phyloP scores from a whole-genome alignment of 176 grass and related monocot genomes.

The Oryza rufipogon region DNA sequence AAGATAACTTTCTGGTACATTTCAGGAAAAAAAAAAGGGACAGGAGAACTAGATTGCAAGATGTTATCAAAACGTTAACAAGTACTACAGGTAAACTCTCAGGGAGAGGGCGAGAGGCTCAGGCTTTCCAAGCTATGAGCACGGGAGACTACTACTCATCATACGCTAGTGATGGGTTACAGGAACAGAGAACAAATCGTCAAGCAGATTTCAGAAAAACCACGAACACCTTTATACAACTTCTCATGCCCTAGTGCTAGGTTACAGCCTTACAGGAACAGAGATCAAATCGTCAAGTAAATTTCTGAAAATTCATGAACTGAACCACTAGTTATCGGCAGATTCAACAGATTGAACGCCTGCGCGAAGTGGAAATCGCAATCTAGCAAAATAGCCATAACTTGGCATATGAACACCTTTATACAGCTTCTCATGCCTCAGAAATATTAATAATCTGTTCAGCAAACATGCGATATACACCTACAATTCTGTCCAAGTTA shows the following conservation, averaged over 20 bases:
- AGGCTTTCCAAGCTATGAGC: background rate
- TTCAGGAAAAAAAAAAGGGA: background rate
- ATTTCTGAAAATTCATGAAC: background rate
- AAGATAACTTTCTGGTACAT: background rate
- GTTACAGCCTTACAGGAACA: background rate
- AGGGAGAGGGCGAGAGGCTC: background rate
- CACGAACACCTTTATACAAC: conserved; percentile 11
- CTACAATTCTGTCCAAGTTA: conserved; percentile 25
- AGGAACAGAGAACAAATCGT: background rate
- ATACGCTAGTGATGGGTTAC: background rate
- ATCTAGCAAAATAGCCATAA: conserved; percentile 13
- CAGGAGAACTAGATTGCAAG: background rate
- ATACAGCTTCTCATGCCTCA: conserved; percentile 24
- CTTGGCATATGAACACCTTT: conserved; percentile 11
- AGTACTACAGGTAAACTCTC: too few relatives aligned
- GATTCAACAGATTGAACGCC: too few relatives aligned
- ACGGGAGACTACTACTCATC: background rate
- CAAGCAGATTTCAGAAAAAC: background rate
- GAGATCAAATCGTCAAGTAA: too few relatives aligned
- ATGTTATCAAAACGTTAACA: background rate
- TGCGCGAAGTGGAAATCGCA: background rate
- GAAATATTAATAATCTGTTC: background rate
- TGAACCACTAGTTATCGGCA: background rate
- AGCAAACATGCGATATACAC: conserved; percentile 16
- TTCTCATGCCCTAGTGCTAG: background rate